These are phyloP conservation scores for Tolypocladium capitatum DNA, from an alignment of 2,329 filamentous ascomycete genomes.

Conservation along the genomic window DNA sequence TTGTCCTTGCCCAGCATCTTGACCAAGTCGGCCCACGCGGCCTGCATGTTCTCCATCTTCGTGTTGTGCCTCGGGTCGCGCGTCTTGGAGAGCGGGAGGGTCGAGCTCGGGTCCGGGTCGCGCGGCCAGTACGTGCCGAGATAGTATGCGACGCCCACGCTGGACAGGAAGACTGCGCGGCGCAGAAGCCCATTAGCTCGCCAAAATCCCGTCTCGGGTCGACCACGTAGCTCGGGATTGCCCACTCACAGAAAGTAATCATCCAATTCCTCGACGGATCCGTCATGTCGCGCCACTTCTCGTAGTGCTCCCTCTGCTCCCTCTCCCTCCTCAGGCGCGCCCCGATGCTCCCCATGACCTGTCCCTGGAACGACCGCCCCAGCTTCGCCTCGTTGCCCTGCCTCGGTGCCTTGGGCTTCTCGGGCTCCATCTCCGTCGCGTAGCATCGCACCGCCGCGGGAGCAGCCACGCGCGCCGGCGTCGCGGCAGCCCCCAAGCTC, in stretches of 20 bases:
- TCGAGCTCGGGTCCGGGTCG: conserved; percentile 39
- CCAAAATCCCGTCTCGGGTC: neutral
- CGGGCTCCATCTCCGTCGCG: conserved; percentile 22
- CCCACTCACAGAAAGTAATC: conserved; percentile 38
- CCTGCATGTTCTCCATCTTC: conserved; percentile 50
- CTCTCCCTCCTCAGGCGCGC: conserved; percentile 41
- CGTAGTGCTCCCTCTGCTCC: conserved; percentile 38
- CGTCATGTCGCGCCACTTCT: conserved; percentile 25
- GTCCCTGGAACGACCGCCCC: conserved; percentile 38
- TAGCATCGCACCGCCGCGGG: conserved; percentile 14
- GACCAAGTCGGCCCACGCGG: conserved; percentile 57
- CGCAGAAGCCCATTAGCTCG: conserved; percentile 1
- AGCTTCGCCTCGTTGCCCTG: conserved; percentile 24
- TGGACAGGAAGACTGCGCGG: conserved; percentile 35
- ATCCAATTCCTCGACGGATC: conserved; percentile 34
- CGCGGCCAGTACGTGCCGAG: conserved; percentile 42
- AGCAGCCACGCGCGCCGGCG: conserved; percentile 6
- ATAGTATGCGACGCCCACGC: conserved; percentile 41
- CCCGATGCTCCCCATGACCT: conserved; percentile 46
- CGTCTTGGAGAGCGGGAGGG: conserved; percentile 40
- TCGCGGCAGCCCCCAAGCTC: conserved; percentile 11
- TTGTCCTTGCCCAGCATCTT: conserved; percentile 50
- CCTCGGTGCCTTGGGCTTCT: conserved; percentile 16
- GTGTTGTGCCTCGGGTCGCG: conserved; percentile 42
- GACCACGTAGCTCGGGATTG: neutral